Conservation (phyloP, 2,329 filamentous ascomycete genomes). For the Colletotrichum lupini region DNA sequence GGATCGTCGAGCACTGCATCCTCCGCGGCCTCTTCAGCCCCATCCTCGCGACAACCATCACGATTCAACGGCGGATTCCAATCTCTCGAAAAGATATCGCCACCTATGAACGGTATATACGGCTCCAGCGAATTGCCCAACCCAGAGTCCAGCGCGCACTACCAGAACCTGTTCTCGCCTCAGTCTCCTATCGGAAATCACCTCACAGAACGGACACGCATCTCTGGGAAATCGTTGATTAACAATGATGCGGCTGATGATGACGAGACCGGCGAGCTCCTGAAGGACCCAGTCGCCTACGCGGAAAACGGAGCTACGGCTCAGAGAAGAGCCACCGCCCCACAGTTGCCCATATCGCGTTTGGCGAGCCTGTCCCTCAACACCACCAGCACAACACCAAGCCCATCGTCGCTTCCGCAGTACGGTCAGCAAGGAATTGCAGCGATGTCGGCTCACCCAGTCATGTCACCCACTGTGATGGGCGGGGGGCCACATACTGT, state of each 20-base stretch:
- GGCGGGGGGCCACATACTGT: conserved; percentile 49
- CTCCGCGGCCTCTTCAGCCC: conserved; percentile 52
- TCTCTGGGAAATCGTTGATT: conserved; percentile 78
- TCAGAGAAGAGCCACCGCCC: conserved; percentile 76
- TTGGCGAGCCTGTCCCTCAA: conserved; percentile 79
- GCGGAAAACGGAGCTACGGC: conserved; percentile 71
- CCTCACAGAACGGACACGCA: conserved; percentile 68
- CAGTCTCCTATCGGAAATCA: conserved; percentile 80
- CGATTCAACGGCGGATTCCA: conserved; percentile 72
- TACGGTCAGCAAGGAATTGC: conserved; percentile 48
- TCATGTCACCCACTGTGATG: conserved; percentile 69
- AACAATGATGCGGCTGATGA: conserved; percentile 72
- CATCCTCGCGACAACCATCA: conserved; percentile 64
- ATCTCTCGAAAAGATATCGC: conserved; percentile 69
- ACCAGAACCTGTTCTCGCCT: conserved; percentile 76
- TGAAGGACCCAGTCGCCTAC: conserved; percentile 78
- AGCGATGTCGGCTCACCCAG: conserved; percentile 51
- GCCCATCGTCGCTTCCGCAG: conserved; percentile 64
- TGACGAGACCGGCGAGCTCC: conserved; percentile 78
- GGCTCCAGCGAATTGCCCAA: conserved; percentile 68
- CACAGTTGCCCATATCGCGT: conserved; percentile 75
- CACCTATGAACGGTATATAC: conserved; percentile 66
- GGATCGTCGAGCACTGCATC: conserved; percentile 49
- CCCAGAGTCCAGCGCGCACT: conserved; percentile 63
- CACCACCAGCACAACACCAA: conserved; percentile 67